These are phyloP conservation scores for Pholiota adiposa DNA, from an alignment of 1,284 basidiomycete species.

Conservation along the genomic window DNA sequence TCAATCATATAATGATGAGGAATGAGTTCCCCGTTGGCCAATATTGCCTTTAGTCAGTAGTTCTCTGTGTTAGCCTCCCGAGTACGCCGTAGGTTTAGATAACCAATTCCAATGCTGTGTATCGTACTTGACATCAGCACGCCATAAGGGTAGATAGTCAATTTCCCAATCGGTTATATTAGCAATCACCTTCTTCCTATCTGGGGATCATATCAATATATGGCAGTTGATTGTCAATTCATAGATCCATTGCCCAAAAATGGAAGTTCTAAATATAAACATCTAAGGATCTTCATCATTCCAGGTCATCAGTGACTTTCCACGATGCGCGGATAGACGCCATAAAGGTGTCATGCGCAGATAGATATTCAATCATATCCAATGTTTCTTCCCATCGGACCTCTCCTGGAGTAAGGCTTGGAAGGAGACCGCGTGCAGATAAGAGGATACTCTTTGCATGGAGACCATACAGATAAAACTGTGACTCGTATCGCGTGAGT, in stretches of 20 bases:
- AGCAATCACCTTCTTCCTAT: no score
- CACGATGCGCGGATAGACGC: neutral
- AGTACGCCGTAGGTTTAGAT: no score
- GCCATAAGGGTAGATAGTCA: no score
- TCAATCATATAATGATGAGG: neutral
- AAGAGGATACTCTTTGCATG: neutral
- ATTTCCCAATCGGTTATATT: no score
- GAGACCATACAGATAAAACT: neutral
- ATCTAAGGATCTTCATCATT: neutral
- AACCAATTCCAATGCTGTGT: no score
- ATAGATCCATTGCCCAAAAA: neutral
- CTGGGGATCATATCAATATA: neutral
- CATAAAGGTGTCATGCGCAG: neutral
- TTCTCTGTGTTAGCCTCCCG: no score
- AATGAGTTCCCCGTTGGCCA: neutral
- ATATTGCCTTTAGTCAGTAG: neutral
- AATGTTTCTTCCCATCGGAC: neutral
- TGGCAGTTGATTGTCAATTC: neutral
- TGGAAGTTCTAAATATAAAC: neutral
- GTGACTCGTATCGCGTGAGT: neutral
- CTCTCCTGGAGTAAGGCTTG: neutral
- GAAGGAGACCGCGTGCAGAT: neutral
- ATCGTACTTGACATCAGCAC: no score
- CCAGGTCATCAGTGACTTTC: neutral
- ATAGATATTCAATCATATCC: neutral